phyloP scores from a whole-genome alignment of 2,329 filamentous ascomycete genomes.

The Trichoderma sp. region DNA sequence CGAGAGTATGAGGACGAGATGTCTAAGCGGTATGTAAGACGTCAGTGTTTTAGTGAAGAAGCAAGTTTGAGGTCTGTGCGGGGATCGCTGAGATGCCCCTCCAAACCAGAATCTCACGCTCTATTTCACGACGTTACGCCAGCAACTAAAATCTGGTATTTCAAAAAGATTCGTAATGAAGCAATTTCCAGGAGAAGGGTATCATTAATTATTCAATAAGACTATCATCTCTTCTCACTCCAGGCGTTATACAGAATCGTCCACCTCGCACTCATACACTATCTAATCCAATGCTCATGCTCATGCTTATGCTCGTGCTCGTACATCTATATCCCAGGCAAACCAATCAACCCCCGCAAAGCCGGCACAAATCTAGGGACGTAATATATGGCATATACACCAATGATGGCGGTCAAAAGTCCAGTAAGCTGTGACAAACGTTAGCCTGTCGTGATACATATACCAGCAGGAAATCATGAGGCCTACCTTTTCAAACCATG shows the following conservation, averaged over 20 bases:
- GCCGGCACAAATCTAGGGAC: constrained; percentile 56
- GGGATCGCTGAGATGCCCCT: neutral
- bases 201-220: constrained; percentile 3
- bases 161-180: neutral
- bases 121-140: neutral
- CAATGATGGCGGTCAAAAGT: constrained; percentile 52
- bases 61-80: constrained; percentile 18
- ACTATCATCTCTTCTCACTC: neutral
- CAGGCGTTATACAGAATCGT: neutral
- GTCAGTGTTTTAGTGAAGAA: neutral
- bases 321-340: constrained; percentile 53
- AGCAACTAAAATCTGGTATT: no score
- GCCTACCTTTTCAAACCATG: constrained; percentile 92
- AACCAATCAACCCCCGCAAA: constrained; percentile 50
- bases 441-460: constrained; percentile 16
- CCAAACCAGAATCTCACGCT: neutral
- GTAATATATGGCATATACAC: constrained; percentile 56
- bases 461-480: neutral
- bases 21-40: neutral
- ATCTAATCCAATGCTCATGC: neutral
- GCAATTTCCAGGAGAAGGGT: neutral
- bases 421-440: constrained; percentile 54
- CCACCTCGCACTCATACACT: neutral
- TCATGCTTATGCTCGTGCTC: neutral
- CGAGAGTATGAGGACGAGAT: neutral